phyloP scores from a whole-genome alignment of 2,329 filamentous ascomycete species.

The Neurospora sp. region DNA sequence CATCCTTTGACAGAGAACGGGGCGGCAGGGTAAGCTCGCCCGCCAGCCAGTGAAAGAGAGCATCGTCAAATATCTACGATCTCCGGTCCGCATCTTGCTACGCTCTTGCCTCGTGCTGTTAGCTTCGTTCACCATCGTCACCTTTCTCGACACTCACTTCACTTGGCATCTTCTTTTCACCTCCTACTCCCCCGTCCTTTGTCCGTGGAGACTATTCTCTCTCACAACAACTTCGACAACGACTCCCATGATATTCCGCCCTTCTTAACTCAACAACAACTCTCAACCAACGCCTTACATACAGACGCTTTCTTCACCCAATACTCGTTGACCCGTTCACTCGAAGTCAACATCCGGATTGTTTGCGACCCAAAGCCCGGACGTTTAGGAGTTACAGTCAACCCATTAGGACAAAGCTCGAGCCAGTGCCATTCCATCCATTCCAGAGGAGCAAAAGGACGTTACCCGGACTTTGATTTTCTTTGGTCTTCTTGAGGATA shows the following conservation, averaged over 20 bases:
- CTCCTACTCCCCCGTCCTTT: conserved; percentile 6
- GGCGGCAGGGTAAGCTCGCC: conserved; percentile 14
- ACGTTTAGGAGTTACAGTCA: conserved; percentile 7
- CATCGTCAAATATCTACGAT: conserved; percentile 20
- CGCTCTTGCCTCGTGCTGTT: conserved; percentile 9
- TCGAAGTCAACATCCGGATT: conserved; percentile 32
- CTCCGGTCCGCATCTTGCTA: conserved; percentile 13
- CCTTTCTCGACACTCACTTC: conserved; percentile 19
- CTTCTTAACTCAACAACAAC: conserved; percentile 7
- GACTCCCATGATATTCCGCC: conserved; percentile 8
- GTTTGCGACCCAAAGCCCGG: conserved; percentile 11
- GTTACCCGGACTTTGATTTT: conserved; percentile 6
- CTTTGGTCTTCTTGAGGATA: background rate
- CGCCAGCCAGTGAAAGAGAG: conserved; percentile 2
- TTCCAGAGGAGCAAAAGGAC: conserved; percentile 15
- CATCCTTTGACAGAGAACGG: conserved; percentile 15
- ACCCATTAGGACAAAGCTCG: conserved; percentile 10
- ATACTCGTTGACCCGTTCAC: conserved; percentile 37
- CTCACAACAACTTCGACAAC: conserved; percentile 3
- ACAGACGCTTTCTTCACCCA: conserved; percentile 4
- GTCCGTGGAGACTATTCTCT: conserved; percentile 6
- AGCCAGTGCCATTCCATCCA: conserved; percentile 7
- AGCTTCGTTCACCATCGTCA: conserved; percentile 8
- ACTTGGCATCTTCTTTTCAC: conserved; percentile 4
- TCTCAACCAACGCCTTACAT: conserved; percentile 9